Base-by-base conservation (phyloP, 768 basidiomycete genomes). In the Amanita fuliginea region DNA sequence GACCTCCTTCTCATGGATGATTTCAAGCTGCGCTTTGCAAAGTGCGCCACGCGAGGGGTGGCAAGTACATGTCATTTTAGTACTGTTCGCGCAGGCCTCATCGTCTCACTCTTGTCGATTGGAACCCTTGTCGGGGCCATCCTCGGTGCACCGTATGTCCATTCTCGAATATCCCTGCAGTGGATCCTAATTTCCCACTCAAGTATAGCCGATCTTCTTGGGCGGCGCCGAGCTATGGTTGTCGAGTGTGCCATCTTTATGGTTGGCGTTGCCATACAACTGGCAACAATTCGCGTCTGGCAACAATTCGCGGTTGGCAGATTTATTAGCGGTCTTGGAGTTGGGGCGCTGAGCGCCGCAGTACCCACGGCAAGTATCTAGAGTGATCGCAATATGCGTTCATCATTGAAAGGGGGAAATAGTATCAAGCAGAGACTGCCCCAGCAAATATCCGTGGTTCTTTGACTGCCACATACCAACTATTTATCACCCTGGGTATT, bases 1-100 rank as follows among this genome's bases (percentile, higher is more conserved):
- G 82, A 83, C 59, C 83, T 89, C 55, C 66, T 85, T 22, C 65
- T 85, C 62, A 85, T 87, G 82, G 60, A 72, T 9, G 80, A 84
- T 63, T 86, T 86, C 61, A 64, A 73, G 32, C 64, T 69, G 8
- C 78, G 84, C 11, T 86, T 89, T 57, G 82, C 72, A 1, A 63
- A 65, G 13, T 81, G 80, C 57, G 49, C 60, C 0, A 67, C 63
- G 18, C 68, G 66, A 2, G 60, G 65, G 8, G 69, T 66, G 42
- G 61, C 59, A 2, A 55, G 59, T 6, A 69, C 71, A 2, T 83
- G 81, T 59, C 51, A 62, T 13, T 86, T 84, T 61, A 64, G 70
- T 24, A 71, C 60, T 14, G 77, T 79, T 3, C 72, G 81, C 8
- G 72, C 75, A 47, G 79, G 83, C 28, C 70, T 86, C 41, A 83